phyloP scores from a whole-genome alignment of 805 yeast species.

The Clavispora phyllophila region DNA sequence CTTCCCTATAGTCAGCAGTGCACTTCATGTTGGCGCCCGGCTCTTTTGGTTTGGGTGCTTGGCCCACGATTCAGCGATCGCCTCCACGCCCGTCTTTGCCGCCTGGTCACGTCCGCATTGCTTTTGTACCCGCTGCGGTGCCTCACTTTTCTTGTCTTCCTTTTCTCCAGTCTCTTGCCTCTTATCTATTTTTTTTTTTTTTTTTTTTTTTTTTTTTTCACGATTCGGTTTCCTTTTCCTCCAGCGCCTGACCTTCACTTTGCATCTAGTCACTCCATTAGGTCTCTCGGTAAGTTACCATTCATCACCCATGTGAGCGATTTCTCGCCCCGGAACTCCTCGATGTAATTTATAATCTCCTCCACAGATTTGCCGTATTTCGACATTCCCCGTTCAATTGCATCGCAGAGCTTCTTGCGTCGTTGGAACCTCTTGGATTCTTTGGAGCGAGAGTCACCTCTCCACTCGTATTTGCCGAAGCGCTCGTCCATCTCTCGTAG shows the following conservation, averaged over 20 bases:
- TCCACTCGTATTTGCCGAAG: constrained; percentile 41
- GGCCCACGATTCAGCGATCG: too few species aligned
- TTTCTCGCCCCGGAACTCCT: constrained; percentile 39
- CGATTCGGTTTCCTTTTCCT: neutral
- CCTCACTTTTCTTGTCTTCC: too few species aligned
- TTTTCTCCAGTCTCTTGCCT: too few species aligned
- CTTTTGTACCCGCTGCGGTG: too few species aligned
- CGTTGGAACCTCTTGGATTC: constrained; percentile 41
- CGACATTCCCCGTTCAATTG: constrained; percentile 36
- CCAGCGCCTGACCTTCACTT: neutral
- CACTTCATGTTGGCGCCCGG: too few species aligned
- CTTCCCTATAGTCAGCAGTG: too few species aligned
- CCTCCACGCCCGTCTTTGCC: too few species aligned
- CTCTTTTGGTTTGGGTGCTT: too few species aligned
- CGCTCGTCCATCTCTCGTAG: constrained; percentile 38
- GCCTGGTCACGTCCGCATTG: too few species aligned
- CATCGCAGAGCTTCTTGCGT: constrained; percentile 40
- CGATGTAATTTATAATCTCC: constrained; percentile 36
- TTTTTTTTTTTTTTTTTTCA: neutral
- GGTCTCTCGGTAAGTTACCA: constrained; percentile 37
- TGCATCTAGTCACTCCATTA: constrained; percentile 9
- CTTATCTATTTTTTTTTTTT: neutral
- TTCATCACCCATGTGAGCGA: constrained; percentile 45
- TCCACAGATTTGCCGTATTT: constrained; percentile 38
- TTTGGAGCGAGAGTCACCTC: constrained; percentile 42